Conservation (phyloP, 2,329 filamentous ascomycete species). For the Ophiocordyceps camponoti-saundersi region DNA sequence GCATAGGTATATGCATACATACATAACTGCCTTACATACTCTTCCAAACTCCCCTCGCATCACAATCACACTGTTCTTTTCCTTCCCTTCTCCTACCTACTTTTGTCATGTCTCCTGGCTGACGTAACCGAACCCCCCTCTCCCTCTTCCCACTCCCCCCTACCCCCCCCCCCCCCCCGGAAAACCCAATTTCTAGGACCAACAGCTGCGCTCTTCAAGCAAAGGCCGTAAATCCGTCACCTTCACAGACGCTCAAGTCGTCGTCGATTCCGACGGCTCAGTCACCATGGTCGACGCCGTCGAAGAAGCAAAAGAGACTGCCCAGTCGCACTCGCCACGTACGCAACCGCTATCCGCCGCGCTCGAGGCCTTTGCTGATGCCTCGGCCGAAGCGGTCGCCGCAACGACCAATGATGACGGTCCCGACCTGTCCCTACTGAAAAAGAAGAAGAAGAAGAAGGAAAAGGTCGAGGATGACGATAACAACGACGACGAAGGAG, state of each 20-base stretch:
- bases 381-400: constrained; percentile 22
- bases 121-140: too few relatives aligned
- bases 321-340: constrained; percentile 61
- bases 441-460: constrained; percentile 66
- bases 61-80: too few relatives aligned
- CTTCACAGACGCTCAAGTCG: constrained; percentile 73
- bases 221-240: constrained; percentile 86
- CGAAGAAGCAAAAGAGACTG: constrained; percentile 63
- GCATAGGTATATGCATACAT: too few relatives aligned
- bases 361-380: constrained; percentile 36
- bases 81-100: too few relatives aligned
- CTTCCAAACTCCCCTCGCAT: too few relatives aligned
- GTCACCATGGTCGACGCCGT: constrained; percentile 60
- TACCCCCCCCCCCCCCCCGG: too few relatives aligned
- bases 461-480: constrained; percentile 22
- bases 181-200: neutral
- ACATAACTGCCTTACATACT: too few relatives aligned
- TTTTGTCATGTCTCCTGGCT: too few relatives aligned
- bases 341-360: constrained; percentile 41
- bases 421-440: constrained; percentile 48
- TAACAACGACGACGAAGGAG: constrained; percentile 16
- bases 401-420: constrained; percentile 32
- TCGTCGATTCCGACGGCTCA: constrained; percentile 80
- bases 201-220: constrained; percentile 22
- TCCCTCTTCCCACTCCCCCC: neutral